These are phyloP conservation scores for Parathielavia appendiculata DNA, from an alignment of 495 filamentous ascomycete species.

Conservation along the genomic window DNA sequence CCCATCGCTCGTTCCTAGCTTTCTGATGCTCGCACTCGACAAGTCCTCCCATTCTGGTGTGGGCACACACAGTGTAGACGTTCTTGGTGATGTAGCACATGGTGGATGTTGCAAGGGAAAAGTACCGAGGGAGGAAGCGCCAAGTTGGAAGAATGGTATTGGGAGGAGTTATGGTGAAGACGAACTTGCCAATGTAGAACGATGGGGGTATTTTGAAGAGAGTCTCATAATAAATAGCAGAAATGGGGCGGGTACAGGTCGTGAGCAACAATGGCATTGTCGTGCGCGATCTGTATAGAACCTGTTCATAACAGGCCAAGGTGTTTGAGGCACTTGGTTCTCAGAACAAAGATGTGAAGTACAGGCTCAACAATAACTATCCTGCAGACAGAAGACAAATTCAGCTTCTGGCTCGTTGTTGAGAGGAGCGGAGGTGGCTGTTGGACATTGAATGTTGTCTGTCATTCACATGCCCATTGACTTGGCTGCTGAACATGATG, in stretches of 20 bases:
- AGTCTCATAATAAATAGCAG: background rate
- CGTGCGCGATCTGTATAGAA: background rate
- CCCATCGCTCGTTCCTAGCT: background rate
- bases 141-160: no score
- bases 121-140: background rate
- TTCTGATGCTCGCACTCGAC: constrained; percentile 3
- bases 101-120: background rate
- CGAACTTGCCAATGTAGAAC: no score
- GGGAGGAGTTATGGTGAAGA: no score
- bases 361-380: background rate
- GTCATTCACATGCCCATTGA: no score
- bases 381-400: no score
- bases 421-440: no score
- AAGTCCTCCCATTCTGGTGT: background rate
- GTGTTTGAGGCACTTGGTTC: background rate
- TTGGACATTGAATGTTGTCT: no score
- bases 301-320: background rate
- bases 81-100: constrained; percentile 17
- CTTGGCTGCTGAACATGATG: no score
- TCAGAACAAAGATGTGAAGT: background rate
- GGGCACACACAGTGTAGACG: constrained; percentile 22
- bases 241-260: background rate
- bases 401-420: no score
- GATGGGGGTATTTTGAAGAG: background rate
- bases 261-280: no score